Base-by-base conservation (phyloP, 345 rosid genomes). In the Clarkia xantiana region DNA sequence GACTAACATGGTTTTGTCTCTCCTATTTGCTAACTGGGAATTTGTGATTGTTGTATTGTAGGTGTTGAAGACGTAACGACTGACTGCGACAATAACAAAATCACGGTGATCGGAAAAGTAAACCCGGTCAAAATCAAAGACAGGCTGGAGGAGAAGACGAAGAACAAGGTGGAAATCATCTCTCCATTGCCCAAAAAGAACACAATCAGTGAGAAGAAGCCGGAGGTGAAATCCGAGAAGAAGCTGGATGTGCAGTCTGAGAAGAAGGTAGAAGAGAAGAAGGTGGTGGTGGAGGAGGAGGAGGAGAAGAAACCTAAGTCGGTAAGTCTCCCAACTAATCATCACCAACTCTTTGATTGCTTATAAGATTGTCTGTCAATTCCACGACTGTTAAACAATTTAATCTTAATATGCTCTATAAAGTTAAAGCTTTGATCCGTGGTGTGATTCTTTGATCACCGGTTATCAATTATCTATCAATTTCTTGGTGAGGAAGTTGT, bases 31-130 rank as follows among this genome's bases (percentile, higher is more conserved):
- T 57, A 42, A 51, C 45, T 52, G 14, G 47, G 51, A 42, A 6
- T 63, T 36, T 18, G 48, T n/a, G 23, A 13, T 15, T 42, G 47
- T 10, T 42, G 47, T 45, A 16, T 50, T 59, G 55, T 53, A 90
- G 98, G 94, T 40, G 94, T 86, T 40, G 83, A 76, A 52, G 69
- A 64, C 25, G 98, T 73, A 61, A 65, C 64, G 36, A 64, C 76
- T 15, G 98, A 91, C 34, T 23, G 46, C 11, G 73, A 14, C 34
- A 57, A 54, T 12, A 70, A 78, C 59, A 81, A 81, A 57, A 53
- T 91, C 54, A 78, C 90, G 25, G 94, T 86, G 44, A 63, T 46
- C 18, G 98, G 98, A 2, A 67, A 81, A 67, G 80, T 81, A 13
- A 85, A 91, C 56, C 96, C 98, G 1, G 40, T 45, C 6, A 54